Conservation (phyloP, 2,329 filamentous ascomycete genomes). For the Hypoxylon sp. region DNA sequence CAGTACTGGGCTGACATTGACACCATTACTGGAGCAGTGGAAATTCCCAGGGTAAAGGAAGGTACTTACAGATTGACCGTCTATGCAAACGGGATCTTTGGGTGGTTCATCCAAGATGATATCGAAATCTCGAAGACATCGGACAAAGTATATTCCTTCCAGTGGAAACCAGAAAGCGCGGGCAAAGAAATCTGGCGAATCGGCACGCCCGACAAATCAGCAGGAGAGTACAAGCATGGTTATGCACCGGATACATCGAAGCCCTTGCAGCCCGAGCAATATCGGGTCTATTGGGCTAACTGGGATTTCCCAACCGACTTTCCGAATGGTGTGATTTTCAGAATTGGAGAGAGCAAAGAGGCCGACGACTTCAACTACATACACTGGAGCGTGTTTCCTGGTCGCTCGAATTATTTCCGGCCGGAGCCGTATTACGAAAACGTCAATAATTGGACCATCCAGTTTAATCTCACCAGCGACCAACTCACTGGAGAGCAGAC, state of each 20-base stretch:
- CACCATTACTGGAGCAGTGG: constrained; percentile 60
- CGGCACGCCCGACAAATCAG: constrained; percentile 72
- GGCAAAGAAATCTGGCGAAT: constrained; percentile 74
- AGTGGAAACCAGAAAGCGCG: constrained; percentile 68
- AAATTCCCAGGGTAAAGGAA: constrained; percentile 68
- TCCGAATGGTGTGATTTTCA: constrained; percentile 69
- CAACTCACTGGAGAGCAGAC: constrained; percentile 58
- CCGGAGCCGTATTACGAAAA: constrained; percentile 60
- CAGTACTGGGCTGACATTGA: constrained; percentile 74
- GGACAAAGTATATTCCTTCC: constrained; percentile 56
- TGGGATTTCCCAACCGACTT: constrained; percentile 74
- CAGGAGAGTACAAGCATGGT: constrained; percentile 73
- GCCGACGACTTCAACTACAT: constrained; percentile 71
- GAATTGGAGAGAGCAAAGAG: constrained; percentile 66
- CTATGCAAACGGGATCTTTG: constrained; percentile 74
- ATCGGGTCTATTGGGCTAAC: constrained; percentile 72
- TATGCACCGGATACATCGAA: constrained; percentile 64
- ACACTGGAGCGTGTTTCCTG: constrained; percentile 75
- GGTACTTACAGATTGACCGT: constrained; percentile 74
- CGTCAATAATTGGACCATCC: constrained; percentile 72
- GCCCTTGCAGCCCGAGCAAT: constrained; percentile 67
- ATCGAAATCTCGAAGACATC: constrained; percentile 59
- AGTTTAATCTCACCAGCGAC: constrained; percentile 62
- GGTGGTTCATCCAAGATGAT: constrained; percentile 70
- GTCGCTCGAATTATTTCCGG: constrained; percentile 64